These are phyloP conservation scores for Lipomyces chichibuensis DNA, from an alignment of 805 yeast species.

Conservation along the genomic window DNA sequence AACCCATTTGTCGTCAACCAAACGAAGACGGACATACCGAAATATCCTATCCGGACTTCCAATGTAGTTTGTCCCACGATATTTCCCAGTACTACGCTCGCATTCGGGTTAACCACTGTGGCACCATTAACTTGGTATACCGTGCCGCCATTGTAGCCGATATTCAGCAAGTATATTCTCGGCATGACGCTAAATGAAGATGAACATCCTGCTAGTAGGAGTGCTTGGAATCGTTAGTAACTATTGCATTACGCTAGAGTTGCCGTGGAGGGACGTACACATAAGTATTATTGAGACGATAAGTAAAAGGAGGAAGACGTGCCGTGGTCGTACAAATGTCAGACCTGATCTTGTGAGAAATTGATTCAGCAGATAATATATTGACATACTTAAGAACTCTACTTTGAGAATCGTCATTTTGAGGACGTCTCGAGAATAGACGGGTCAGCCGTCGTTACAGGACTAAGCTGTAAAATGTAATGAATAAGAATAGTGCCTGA, in stretches of 20 bases:
- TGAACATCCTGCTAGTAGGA: slow-evolving; percentile 33
- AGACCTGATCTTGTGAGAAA: slow-evolving; percentile 15
- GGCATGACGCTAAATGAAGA: slow-evolving; percentile 22
- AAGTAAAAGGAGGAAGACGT: slow-evolving; percentile 25
- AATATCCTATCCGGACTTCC: slow-evolving; percentile 32
- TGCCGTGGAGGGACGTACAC: slow-evolving; percentile 8
- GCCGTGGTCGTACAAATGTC: slow-evolving; percentile 31
- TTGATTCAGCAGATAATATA: not conserved
- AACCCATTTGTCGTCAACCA: not conserved
- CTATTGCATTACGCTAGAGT: not conserved
- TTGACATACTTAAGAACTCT: slow-evolving; percentile 1
- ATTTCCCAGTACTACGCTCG: slow-evolving; percentile 14
- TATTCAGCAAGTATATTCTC: slow-evolving; percentile 22
- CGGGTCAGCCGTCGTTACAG: not conserved
- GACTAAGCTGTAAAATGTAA: no score
- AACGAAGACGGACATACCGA: slow-evolving; percentile 15
- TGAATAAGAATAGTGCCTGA: not conserved
- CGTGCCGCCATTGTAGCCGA: slow-evolving; percentile 32
- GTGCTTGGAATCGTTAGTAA: slow-evolving; percentile 17
- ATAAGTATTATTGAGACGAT: slow-evolving; percentile 16
- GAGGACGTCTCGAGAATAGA: not conserved
- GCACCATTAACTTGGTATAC: slow-evolving; percentile 17
- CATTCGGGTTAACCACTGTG: slow-evolving; percentile 22
- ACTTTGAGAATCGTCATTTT: not conserved
- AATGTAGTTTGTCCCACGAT: slow-evolving; percentile 22